Evolutionary conservation across 306 rosid species (phyloP), one percentile per base, ranked within the genome.

Genomic region (Trifolium dubium): DNA sequence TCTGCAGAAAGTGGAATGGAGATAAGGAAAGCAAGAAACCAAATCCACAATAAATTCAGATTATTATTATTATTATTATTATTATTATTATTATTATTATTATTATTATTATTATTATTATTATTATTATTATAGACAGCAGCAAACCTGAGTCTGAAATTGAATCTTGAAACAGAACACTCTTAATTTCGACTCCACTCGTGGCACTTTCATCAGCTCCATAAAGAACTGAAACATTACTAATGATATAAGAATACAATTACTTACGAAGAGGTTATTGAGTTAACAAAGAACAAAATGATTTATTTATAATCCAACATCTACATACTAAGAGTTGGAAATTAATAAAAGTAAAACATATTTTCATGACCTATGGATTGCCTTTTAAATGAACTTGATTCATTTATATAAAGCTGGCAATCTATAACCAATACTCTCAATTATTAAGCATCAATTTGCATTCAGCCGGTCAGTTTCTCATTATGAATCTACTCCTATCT

Each of bases 131-230:
- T 64, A 49, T 60, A 68, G 71, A 78, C 69, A 79, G 49, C 80
- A 86, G 79, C 89, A 77, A 85, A 94, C 98, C 96, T 93, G 89
- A 79, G 92, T 29, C 63, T 84, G 69, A 76, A 86, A 93, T 86
- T 91, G 97, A 80, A 93, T 91, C 85, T 93, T 91, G 86, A 93
- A 93, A 77, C 91, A 87, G 80, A 93, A 93, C 39, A 93, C 97
- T 89, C 97, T 88, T 72, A 93, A 64, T 77, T 93, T 93, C 70
- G 98, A 88, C 81, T 93, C 97, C 83, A 89, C 97, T 64, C 97
- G 86, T 23, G 98, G 97, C 66, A 93, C 98, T 86, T 89, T 91
- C 98, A 93, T 88, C 82, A 81, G 84, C 92, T 93, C 98, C 90
- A 93, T 63, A 81, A 93, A 88, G 75, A 58, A 91, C 97, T 94